Percentiles rank a stretch among this genome's conserved stretches.
phyloP scores from a whole-genome alignment of 1,284 basidiomycete species.

The Tremellales sp. region DNA sequence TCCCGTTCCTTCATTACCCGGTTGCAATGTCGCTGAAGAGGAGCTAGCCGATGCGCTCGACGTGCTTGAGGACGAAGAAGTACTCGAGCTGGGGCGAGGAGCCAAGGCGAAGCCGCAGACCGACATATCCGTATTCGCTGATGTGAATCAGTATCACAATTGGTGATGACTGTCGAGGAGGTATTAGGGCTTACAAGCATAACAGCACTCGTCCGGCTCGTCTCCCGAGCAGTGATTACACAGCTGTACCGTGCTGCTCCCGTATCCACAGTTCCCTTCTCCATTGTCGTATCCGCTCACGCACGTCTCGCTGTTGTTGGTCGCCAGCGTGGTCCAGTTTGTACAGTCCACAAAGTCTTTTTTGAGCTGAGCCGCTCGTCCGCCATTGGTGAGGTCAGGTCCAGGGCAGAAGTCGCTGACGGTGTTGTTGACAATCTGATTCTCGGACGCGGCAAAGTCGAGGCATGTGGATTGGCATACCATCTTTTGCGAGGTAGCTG shows the following conservation, averaged over 20 bases:
- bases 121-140: slow-evolving; percentile 30
- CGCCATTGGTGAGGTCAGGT: slow-evolving; percentile 28
- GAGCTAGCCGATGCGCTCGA: slow-evolving; percentile 9
- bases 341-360: slow-evolving; percentile 48
- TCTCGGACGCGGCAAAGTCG: slow-evolving; percentile 31
- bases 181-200: slow-evolving; percentile 23
- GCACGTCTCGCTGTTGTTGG: slow-evolving; percentile 45
- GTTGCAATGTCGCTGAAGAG: slow-evolving; percentile 1
- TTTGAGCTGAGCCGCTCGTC: slow-evolving; percentile 33
- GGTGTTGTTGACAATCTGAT: slow-evolving; percentile 21
- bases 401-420: slow-evolving; percentile 24
- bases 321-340: slow-evolving; percentile 46
- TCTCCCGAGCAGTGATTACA: slow-evolving; percentile 45
- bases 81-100: slow-evolving; percentile 7
- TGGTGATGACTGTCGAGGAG: background rate
- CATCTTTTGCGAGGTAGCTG: slow-evolving; percentile 34
- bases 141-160: background rate
- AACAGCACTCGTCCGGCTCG: slow-evolving; percentile 38
- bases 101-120: slow-evolving; percentile 34
- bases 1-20: slow-evolving; percentile 5
- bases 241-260: slow-evolving; percentile 41
- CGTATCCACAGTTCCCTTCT: slow-evolving; percentile 52
- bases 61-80: slow-evolving; percentile 14
- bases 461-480: slow-evolving; percentile 43
- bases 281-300: slow-evolving; percentile 41